Evolutionary conservation across 2,329 filamentous ascomycete species (phyloP).

Genomic region (Fusarium buxicola): DNA sequence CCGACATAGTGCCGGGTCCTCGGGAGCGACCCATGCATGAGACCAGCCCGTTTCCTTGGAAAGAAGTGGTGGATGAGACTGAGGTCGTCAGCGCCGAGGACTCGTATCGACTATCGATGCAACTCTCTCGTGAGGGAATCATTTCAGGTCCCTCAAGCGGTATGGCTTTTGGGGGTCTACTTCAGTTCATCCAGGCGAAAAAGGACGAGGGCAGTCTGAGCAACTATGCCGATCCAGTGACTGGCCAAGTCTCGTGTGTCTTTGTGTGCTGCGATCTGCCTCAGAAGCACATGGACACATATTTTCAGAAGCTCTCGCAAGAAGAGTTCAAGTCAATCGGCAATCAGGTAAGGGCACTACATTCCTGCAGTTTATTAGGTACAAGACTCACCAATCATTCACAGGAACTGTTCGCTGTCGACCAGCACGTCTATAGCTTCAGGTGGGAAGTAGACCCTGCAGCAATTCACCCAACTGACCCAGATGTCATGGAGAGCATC

Average conservation of each 20-base stretch:
- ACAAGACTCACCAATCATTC: neutral
- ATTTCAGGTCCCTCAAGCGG: constrained; percentile 2
- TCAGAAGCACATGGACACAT: constrained; percentile 1
- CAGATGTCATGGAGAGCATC: neutral
- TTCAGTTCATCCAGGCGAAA: neutral
- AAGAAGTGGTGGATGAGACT: constrained; percentile 3
- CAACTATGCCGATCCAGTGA: neutral
- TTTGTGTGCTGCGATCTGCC: constrained; percentile 3
- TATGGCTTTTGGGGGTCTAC: neutral
- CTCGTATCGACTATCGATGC: constrained; percentile 1
- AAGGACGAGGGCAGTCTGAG: neutral
- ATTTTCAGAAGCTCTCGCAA: neutral
- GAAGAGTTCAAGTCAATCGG: constrained; percentile 2
- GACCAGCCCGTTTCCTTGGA: constrained; percentile 4
- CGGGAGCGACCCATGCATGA: constrained; percentile 5
- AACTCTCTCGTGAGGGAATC: constrained; percentile 1
- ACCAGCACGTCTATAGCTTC: constrained; percentile 7
- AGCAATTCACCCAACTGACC: constrained; percentile 1
- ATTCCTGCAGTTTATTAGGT: too few species aligned
- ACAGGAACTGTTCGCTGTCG: constrained; percentile 4
- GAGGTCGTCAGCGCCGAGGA: neutral
- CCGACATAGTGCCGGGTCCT: constrained; percentile 1
- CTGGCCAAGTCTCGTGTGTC: neutral
- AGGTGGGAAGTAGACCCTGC: constrained; percentile 4
- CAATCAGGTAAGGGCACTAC: constrained; percentile 4